These are phyloP conservation scores for Ceratocystis colombiana DNA, from an alignment of 2,329 filamentous ascomycete genomes.

Conservation along the genomic window DNA sequence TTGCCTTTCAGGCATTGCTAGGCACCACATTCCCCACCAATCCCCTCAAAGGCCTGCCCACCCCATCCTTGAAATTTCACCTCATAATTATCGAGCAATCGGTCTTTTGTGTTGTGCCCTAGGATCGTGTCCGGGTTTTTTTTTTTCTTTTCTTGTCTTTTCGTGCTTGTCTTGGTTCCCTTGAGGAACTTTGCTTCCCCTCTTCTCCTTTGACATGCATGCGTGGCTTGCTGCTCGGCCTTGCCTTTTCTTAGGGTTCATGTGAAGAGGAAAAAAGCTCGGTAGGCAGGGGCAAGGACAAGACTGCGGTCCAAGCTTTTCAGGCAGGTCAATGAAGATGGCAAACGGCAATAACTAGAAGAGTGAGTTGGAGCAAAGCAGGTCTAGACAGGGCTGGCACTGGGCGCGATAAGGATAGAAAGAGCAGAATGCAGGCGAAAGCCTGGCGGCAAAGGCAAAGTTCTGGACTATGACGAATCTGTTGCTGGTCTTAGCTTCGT, in stretches of 20 bases:
- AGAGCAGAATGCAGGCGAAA: neutral
- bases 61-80: neutral
- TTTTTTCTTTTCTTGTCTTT: neutral
- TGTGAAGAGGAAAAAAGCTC: neutral
- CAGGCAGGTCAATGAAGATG: neutral
- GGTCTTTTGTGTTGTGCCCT: neutral
- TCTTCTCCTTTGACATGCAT: constrained; percentile 14
- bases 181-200: neutral
- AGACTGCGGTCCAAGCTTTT: neutral
- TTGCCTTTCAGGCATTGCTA: neutral
- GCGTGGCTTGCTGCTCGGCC: neutral
- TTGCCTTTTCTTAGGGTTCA: constrained; percentile 9
- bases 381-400: neutral
- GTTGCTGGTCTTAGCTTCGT: neutral
- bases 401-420: neutral
- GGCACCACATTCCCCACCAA: neutral
- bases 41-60: too few species aligned
- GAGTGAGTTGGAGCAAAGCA: neutral
- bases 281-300: neutral
- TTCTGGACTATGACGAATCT: neutral
- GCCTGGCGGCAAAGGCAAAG: neutral
- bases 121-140: neutral
- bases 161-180: neutral
- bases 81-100: neutral
- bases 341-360: neutral